Base-by-base conservation (phyloP, 441 rosid species). In the Caryocar brasiliense region DNA sequence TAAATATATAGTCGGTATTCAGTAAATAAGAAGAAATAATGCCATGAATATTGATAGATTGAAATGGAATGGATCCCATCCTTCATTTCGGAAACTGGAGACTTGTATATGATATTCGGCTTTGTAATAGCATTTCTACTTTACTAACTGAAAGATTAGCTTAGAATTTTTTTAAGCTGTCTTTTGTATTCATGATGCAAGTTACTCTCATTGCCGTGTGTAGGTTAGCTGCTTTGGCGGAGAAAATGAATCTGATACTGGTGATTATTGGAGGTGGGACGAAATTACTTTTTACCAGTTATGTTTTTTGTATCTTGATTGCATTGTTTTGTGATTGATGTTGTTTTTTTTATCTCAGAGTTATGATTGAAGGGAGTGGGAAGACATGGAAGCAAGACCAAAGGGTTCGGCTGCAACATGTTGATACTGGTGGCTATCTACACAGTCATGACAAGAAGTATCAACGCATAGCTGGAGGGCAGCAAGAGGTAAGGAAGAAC, bases 171-270 rank as follows among this genome's bases (percentile, higher is more conserved):
- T 8, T 8, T 3, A 4, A 22, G 3, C 2, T 37, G 38, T 23
- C 7, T 13, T 7, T 17, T 18, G 20, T 47, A 17, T 32, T 25
- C 23, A 20, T 51, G 21, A 7, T 47, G 10, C 29, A 32, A 46
- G 25, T 11, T 27, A 1, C 35, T 1, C 19, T 6, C 35, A 53
- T 15, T 50, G 50, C 30, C 51, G 21, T 54, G 22, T 75, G 56
- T 54, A 93, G 99, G 80, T 93, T 47, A 93, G 99, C 72, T 93
- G 97, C 74, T 93, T 86, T 27, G 97, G 97, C 47, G 92, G 92
- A 39, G 95, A 93, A 19, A 26, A 74, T 43, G 87, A 89, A 29
- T 93, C 96, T 13, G 99, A 93, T 58, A 89, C 97, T 0, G 99
- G 99, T 9, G 99, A 93, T 76, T 72, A 71, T 54, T 93, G 99